Conservation (phyloP, 2,329 filamentous ascomycete genomes). For the Pseudodiploospora longispora region DNA sequence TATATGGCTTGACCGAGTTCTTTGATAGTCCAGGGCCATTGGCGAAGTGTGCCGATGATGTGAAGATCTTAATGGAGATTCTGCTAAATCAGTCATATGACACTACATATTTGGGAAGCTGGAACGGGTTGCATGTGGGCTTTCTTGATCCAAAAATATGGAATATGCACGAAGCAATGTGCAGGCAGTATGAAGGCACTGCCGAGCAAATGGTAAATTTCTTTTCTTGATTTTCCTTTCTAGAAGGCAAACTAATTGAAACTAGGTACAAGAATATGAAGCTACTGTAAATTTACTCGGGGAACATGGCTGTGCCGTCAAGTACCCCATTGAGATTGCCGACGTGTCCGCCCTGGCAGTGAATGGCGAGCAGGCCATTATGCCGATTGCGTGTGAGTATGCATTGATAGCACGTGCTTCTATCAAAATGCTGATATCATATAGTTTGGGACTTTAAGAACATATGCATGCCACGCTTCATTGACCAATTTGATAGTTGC, state of each 20-base stretch:
- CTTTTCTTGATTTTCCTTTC: no score
- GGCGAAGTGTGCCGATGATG: not conserved
- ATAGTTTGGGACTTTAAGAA: slow-evolving; percentile 17
- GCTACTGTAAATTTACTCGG: no score
- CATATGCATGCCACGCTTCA: slow-evolving; percentile 11
- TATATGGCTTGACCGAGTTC: not conserved
- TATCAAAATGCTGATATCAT: not conserved
- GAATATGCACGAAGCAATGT: slow-evolving; percentile 9
- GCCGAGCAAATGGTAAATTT: slow-evolving; percentile 11
- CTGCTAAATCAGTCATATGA: not conserved
- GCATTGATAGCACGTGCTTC: no score
- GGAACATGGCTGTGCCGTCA: not conserved
- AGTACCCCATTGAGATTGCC: not conserved
- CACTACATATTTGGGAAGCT: slow-evolving; percentile 3
- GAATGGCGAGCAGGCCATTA: not conserved
- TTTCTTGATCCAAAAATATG: slow-evolving; percentile 8
- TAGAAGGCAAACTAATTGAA: no score
- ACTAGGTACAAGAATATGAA: no score
- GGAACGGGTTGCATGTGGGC: slow-evolving; percentile 6
- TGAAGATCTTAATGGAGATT: no score
- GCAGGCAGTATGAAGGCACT: slow-evolving; percentile 4
- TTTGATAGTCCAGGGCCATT: not conserved
- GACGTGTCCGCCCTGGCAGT: not conserved
- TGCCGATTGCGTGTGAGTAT: not conserved
- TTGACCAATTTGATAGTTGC: slow-evolving; percentile 11